Base-by-base conservation (phyloP, 345 rosid genomes). In the Bruguiera parviflora region DNA sequence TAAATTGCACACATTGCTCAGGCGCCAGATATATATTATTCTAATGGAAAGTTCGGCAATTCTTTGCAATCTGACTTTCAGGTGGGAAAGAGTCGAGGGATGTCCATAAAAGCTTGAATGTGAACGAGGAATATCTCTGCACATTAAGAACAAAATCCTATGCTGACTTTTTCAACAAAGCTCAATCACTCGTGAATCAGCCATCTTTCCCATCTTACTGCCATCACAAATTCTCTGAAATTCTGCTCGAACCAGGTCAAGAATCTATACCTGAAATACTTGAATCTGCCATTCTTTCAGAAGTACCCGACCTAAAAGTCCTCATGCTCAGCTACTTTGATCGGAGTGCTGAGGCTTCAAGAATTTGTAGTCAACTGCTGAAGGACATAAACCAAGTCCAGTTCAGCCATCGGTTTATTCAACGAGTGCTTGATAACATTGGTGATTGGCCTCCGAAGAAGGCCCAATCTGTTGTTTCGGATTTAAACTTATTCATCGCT, bases 141-240 rank as follows among this genome's bases (percentile, higher is more conserved):
- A 80, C 84, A 29, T 59, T 81, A 70, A 70, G 87, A 75, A 84
- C 84, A 22, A 75, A 81, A 68, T 84, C 87, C 19, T 81, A 65
- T 25, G 71, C 65, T 3, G 87, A 79, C 5, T 73, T 75, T 73
- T 79, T 75, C 65, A 67, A 58, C 20, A 81, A 81, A 68, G 87
- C 85, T 49, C 81, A 79, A 21, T 55, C 55, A 46, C 63, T 84
- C 3, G 75, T 73, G 33, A 73, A 66, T 9, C 55, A 69, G 15
- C 28, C 27, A 6, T 70, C 81, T 6, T 79, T 68, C 58, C 70
- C 75, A 35, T 63, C 78, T 60, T 27, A 11, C 13, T 25, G 68
- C 53, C 25, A 63, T 19, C 74, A 73, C 37, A 65, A 77, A 27
- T 69, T 71, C 25, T 74, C 74, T 0, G 78, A 77, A 61, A 37